These are phyloP conservation scores for Globisporangium barbulae DNA, from an alignment of 352 stramenopile species.

Conservation along the genomic window DNA sequence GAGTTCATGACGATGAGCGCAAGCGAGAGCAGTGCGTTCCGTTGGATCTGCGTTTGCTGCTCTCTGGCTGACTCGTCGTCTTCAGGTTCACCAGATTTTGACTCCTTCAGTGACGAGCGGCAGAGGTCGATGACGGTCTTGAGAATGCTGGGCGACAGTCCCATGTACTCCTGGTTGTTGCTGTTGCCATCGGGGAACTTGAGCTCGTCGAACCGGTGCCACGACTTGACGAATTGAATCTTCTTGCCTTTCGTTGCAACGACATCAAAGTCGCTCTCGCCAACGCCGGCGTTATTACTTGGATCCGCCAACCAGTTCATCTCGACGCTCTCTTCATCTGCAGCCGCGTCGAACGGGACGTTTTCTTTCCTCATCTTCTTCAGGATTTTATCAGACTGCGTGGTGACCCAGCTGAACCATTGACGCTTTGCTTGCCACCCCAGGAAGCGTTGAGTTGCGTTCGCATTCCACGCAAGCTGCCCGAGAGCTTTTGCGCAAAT, in stretches of 20 bases:
- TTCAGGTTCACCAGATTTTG: background rate
- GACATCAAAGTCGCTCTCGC: constrained; percentile 31
- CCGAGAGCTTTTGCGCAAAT: constrained; percentile 56
- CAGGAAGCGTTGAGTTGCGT: constrained; percentile 45
- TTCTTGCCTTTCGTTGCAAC: constrained; percentile 34
- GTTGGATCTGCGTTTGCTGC: constrained; percentile 30
- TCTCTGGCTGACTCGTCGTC: constrained; percentile 1
- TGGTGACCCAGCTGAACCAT: constrained; percentile 57
- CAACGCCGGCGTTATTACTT: constrained; percentile 24
- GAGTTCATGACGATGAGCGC: constrained; percentile 64
- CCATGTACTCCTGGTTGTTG: constrained; percentile 66
- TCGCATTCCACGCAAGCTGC: constrained; percentile 65
- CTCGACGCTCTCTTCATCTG: constrained; percentile 27
- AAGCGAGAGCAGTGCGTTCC: constrained; percentile 61
- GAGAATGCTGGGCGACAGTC: constrained; percentile 44
- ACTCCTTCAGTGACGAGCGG: background rate
- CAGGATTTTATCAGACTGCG: constrained; percentile 32
- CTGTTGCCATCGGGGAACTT: constrained; percentile 38
- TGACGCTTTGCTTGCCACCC: constrained; percentile 65
- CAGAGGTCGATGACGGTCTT: constrained; percentile 55
- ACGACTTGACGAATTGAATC: constrained; percentile 44
- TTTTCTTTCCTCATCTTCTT: constrained; percentile 23
- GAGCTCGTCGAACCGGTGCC: constrained; percentile 49
- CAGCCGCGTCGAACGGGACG: constrained; percentile 48
- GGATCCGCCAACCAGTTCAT: constrained; percentile 67